A percentile compares a stretch with the other conserved stretches of the same genome.
Conservation (phyloP, 257 asterid species). For the Solanum dulcamara region DNA sequence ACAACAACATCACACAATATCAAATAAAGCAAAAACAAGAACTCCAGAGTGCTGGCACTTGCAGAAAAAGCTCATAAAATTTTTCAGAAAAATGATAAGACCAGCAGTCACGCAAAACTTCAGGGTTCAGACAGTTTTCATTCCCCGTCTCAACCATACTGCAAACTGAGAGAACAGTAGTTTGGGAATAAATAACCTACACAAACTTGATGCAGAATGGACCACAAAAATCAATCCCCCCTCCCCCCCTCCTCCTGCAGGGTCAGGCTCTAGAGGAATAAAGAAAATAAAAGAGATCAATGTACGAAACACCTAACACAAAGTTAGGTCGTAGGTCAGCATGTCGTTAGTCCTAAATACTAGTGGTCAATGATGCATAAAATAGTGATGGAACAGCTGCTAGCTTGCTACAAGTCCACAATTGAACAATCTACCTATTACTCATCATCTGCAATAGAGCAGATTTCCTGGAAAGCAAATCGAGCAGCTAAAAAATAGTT, state of each 20-base stretch:
- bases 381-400: neutral
- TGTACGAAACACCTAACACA: neutral
- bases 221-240: neutral
- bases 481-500: neutral
- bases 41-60: neutral
- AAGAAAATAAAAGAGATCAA: neutral
- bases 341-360: neutral
- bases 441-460: neutral
- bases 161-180: neutral
- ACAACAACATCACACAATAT: neutral
- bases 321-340: neutral
- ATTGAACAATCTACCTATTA: neutral
- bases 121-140: neutral
- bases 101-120: neutral
- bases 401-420: neutral
- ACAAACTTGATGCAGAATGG: neutral
- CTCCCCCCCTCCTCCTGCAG: neutral
- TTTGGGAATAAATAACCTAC: neutral
- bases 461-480: neutral
- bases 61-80: neutral
- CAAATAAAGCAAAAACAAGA: neutral
- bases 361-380: neutral
- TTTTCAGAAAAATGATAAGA: neutral
- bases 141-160: neutral
- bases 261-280: neutral